Base-by-base conservation (phyloP, 768 basidiomycete genomes). In the Hydnomerulius pinastri region DNA sequence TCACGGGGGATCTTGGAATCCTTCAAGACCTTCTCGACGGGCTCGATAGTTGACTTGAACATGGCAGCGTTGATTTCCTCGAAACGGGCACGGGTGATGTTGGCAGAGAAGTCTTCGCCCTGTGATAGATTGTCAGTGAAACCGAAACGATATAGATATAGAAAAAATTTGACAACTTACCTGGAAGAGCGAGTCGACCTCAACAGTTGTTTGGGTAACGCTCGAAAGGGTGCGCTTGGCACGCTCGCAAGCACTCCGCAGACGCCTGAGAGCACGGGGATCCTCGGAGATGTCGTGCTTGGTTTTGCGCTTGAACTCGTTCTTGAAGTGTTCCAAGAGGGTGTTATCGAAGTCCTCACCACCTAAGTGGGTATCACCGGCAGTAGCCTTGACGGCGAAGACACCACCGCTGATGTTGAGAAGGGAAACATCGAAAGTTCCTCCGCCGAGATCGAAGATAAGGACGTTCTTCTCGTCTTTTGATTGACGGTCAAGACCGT, bases 321-420 rank as follows among this genome's bases (percentile, higher is more conserved):
- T 90, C 84, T 96, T 96, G 90, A 99, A 98, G 82, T 95, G 91
- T 46, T 99, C 93, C 56, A 98, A 76, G 58, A 99, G 86, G 69
- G 92, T 84, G 77, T 99, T 99, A 77, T 99, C 97, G 67, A 99
- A 99, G 73, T 98, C 97, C 77, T 99, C 97, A 77, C 97, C 97
- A 78, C 96, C 97, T 71, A 98, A 80, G 75, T 98, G 97, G 60
- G 97, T 99, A 73, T 98, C 95, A 78, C 97, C 97, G 62, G 94
- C 94, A 58, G 97, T 98, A 37, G 97, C 94, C 81, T 98, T 98
- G 70, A 98, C 96, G 60, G 95, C 94, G 69, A 98, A 98, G 67
- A 98, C 93, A 75, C 96, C 96, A 67, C 94, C 95, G 59, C 81
- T 91, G 79, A 98, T 98, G 75, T 93, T 95, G 60, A 99, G 83